phyloP scores from a whole-genome alignment of 2,329 filamentous ascomycete genomes.

The Thielaviopsis musarum region DNA sequence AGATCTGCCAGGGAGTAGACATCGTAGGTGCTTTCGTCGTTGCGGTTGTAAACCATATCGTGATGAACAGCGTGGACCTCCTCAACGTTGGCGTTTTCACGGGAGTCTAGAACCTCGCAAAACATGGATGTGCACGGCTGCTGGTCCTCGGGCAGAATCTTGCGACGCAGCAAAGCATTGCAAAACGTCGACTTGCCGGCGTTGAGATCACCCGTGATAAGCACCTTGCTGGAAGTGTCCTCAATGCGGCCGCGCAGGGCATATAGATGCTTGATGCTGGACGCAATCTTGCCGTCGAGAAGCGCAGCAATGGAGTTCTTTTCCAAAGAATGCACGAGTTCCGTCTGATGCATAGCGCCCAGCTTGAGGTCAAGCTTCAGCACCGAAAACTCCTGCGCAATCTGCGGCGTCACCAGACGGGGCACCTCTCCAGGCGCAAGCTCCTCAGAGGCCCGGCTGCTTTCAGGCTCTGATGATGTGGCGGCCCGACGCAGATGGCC shows the following conservation, averaged over 20 bases:
- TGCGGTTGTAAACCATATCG: conserved; percentile 60
- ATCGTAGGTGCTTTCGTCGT: conserved; percentile 88
- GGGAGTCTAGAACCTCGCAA: conserved; percentile 85
- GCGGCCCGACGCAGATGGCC: conserved; percentile 5
- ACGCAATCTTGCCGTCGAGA: conserved; percentile 83
- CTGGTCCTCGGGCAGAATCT: conserved; percentile 89
- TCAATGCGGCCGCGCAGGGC: conserved; percentile 85
- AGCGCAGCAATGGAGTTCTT: conserved; percentile 81
- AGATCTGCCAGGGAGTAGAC: conserved; percentile 64
- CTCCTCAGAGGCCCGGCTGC: conserved; percentile 51
- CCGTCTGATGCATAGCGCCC: conserved; percentile 67
- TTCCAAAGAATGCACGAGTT: conserved; percentile 86
- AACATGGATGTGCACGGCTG: conserved; percentile 98
- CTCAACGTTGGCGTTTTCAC: conserved; percentile 79
- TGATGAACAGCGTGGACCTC: conserved; percentile 93
- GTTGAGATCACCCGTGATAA: conserved; percentile 91
- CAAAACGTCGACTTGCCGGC: conserved; percentile 98
- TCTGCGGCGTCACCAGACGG: conserved; percentile 74
- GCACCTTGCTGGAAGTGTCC: conserved; percentile 90
- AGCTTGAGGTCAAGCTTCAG: conserved; percentile 90
- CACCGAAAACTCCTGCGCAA: conserved; percentile 89
- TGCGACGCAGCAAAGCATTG: conserved; percentile 84
- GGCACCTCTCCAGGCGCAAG: conserved; percentile 45
- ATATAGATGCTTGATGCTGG: conserved; percentile 80
- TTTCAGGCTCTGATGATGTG: conserved; percentile 39